Base-by-base conservation (phyloP, 2,329 filamentous ascomycete species). In the Clonostachys rosea region DNA sequence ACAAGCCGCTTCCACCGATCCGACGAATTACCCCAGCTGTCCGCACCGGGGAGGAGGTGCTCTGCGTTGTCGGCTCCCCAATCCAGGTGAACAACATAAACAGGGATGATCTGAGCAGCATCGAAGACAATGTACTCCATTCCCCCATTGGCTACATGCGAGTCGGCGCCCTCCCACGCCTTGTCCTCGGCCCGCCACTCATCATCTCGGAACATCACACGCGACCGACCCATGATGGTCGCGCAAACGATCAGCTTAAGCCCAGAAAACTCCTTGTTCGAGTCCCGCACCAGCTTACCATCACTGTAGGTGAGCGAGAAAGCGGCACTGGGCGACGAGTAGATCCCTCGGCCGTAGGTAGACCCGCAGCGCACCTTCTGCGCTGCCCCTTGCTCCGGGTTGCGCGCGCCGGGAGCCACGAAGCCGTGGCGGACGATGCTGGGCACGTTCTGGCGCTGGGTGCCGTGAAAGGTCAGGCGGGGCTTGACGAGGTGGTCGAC, bases 361-460 rank as follows among this genome's bases (percentile, higher is more conserved):
- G 64, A 58, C 11, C 70, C 68, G n/a, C 48, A 49, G 30, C 53
- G 50, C 36, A 39, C 36, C 36, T 39, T 11, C 14, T 39, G 36
- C 17, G 14, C 11, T n/a, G 3, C 36, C 7, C 36, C 36, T 6
- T 11, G 2, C 14, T 39, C 36, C 3, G 36, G 36, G 11, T 39
- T 39, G 36, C 17, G 36, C 17, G 14, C 64, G 2, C 56, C 53
- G 3, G 68, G 71, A 34, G 63, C 58, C 6, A 72, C 53, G 49
- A 75, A 74, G 4, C 70, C 70, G 48, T 71, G 55, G 11, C 66
- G 65, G 12, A 75, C 64, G 40, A 75, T 75, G 2, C 65, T 70
- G 5, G 65, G 59, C 5, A 74, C 62, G 6, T 55, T 55, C 18
- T 60, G 46, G 13, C 64, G 59, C 5, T 54, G 51, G 1, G 67